phyloP scores from a whole-genome alignment of 495 filamentous ascomycete genomes.

The Penicillium silybi region DNA sequence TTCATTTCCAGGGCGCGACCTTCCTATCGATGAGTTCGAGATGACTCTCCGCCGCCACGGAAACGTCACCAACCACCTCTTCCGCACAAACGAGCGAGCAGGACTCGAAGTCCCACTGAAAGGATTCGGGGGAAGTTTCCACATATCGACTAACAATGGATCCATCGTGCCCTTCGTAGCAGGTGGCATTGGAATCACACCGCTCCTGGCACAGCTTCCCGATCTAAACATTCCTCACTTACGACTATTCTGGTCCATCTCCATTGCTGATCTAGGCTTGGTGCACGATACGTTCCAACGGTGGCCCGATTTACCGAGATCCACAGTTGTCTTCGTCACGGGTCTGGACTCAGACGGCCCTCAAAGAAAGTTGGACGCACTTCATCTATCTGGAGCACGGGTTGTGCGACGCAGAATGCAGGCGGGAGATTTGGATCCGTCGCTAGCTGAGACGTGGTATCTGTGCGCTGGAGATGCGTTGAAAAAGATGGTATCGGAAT shows the following conservation, averaged over 20 bases:
- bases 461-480: slow-evolving; percentile 59
- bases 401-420: slow-evolving; percentile 50
- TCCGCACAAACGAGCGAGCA: slow-evolving; percentile 47
- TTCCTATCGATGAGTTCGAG: slow-evolving; percentile 54
- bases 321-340: slow-evolving; percentile 60
- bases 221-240: slow-evolving; percentile 43
- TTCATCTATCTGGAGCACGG: slow-evolving; percentile 32
- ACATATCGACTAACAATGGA: slow-evolving; percentile 37
- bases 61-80: slow-evolving; percentile 61
- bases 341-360: not conserved
- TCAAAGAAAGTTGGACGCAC: not conserved
- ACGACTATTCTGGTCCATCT: slow-evolving; percentile 63
- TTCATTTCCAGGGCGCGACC: slow-evolving; percentile 42
- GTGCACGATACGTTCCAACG: slow-evolving; percentile 55
- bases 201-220: slow-evolving; percentile 60
- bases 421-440: slow-evolving; percentile 48
- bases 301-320: slow-evolving; percentile 46
- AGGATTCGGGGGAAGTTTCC: slow-evolving; percentile 70
- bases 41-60: slow-evolving; percentile 68
- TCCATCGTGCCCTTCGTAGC: slow-evolving; percentile 54
- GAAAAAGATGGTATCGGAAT: slow-evolving; percentile 52
- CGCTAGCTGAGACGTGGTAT: slow-evolving; percentile 55
- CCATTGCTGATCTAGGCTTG: slow-evolving; percentile 55
- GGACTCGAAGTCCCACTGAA: slow-evolving; percentile 61
- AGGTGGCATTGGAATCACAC: slow-evolving; percentile 79